Base-by-base conservation (phyloP, 2,329 filamentous ascomycete genomes). In the Eutypa lata region DNA sequence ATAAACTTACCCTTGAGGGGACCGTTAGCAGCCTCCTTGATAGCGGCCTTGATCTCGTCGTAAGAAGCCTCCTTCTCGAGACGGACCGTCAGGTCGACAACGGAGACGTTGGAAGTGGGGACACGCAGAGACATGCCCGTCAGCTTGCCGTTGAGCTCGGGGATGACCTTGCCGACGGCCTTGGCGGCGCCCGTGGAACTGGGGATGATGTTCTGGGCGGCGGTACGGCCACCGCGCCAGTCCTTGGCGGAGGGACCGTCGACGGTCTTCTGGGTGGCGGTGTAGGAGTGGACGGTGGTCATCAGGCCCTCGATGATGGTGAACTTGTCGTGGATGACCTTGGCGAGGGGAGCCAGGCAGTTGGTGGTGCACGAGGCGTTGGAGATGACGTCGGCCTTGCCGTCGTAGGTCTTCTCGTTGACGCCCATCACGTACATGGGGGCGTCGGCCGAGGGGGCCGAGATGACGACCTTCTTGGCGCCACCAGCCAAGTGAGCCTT, bases 321-420 rank as follows among this genome's bases (percentile, higher is more conserved):
- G 83, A 88, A 99, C 79, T 97, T 95, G 85, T 97, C 93, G 86
- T 99, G 82, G 81, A 99, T 86, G 72, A 97, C 91, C 90, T 97
- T 99, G 82, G 94, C 94, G 63, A 99, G 89, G 74, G 94, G 94
- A 76, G 94, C 94, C 78, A 99, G 81, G 88, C 94, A 97, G 90
- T 99, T 99, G 84, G 94, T 97, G 76, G 94, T 99, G 91, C 94
- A 97, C 68, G 94, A 97, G 69, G 94, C 94, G 83, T 99, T 99
- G 81, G 94, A 97, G 81, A 97, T 90, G 76, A 99, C 88, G 69
- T 91, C 81, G 76, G 94, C 84, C 74, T 89, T 89, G 74, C 88
- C 87, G 76, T 90, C 93, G 88, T 97, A 97, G 69, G 78, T 83
- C 76, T 92, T 84, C 80, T 97, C 83, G 86, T 97, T 99, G 82